Conservation (phyloP, 2,329 filamentous ascomycete genomes). For the Macroventuria anomochaeta region DNA sequence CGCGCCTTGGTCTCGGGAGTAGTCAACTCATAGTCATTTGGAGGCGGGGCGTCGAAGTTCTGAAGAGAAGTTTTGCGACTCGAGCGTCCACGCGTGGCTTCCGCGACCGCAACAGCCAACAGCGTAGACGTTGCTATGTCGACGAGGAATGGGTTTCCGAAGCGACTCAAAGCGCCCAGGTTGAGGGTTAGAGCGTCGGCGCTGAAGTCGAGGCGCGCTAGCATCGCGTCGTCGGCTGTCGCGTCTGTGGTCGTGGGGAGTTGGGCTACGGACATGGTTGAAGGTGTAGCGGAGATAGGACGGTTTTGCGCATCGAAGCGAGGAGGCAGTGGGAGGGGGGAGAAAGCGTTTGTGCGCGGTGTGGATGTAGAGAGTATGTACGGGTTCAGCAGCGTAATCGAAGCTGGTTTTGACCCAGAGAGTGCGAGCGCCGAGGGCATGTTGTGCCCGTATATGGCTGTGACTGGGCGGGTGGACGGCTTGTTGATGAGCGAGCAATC, state of each 20-base stretch:
- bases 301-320: constrained; percentile 30
- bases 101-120: constrained; percentile 54
- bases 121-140: constrained; percentile 54
- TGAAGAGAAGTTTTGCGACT: constrained; percentile 24
- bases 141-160: constrained; percentile 55
- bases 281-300: constrained; percentile 42
- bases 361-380: constrained; percentile 48
- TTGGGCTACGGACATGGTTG: constrained; percentile 42
- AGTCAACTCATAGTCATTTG: constrained; percentile 29
- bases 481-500: constrained; percentile 49
- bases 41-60: constrained; percentile 42
- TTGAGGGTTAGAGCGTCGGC: constrained; percentile 54
- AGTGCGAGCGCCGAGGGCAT: constrained; percentile 48
- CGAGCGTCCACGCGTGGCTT: constrained; percentile 46
- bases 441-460: constrained; percentile 49
- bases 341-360: constrained; percentile 41
- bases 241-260: constrained; percentile 47
- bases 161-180: constrained; percentile 50
- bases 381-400: constrained; percentile 48
- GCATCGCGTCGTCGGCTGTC: constrained; percentile 46
- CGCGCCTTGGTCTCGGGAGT: constrained; percentile 37
- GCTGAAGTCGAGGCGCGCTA: constrained; percentile 54
- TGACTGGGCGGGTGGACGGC: constrained; percentile 47
- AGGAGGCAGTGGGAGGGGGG: constrained; percentile 40
- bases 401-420: constrained; percentile 34